Evolutionary conservation across 2,329 filamentous ascomycete species (phyloP), one percentile per base, ranked within the genome.

Genomic region (Nectriaceae sp.): DNA sequence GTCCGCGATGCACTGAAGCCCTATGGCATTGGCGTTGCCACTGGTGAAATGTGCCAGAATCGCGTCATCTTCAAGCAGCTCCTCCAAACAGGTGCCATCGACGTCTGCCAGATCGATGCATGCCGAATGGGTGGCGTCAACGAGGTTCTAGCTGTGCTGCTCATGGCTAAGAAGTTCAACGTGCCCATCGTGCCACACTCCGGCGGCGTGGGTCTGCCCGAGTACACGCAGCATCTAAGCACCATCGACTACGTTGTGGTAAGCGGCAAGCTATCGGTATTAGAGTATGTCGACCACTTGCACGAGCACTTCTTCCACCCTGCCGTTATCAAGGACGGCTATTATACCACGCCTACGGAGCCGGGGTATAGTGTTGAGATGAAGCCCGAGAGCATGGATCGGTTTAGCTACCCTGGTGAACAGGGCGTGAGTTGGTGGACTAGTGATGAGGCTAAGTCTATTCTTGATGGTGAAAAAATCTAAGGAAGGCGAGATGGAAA

Each of bases 41-140:
- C 91, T 0, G 91, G 91, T 54, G 91, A 96, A 75, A 95, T 96
- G 90, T 94, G 90, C 75, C 91, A 96, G 75, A 96, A 96, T 76
- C 85, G 91, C 33, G 89, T 96, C 56, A 83, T 96, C 63, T 96
- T 96, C 82, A 96, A 96, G 79, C 91, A 96, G 72, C 82, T 96
- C 52, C 80, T 96, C 43, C 82, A 86, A 66, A 77, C 83, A 3
- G 87, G 87, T 42, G 89, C 90, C 52, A 89, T 96, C 60, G 90
- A 94, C 63, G 84, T 96, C 18, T 90, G 90, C 67, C 91, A 96
- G 71, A 88, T 94, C 60, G 91, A 96, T 62, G 91, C 91, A 3
- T 96, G 90, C 75, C 86, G 91, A 21, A 80, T 96, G 59, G 91
- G 91, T 36, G 90, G 91, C 53, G 89, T 96, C 39, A 96, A 96